These are phyloP conservation scores for Papiliotrema nemorosa DNA, from an alignment of 1,284 basidiomycete genomes.

Conservation along the genomic window DNA sequence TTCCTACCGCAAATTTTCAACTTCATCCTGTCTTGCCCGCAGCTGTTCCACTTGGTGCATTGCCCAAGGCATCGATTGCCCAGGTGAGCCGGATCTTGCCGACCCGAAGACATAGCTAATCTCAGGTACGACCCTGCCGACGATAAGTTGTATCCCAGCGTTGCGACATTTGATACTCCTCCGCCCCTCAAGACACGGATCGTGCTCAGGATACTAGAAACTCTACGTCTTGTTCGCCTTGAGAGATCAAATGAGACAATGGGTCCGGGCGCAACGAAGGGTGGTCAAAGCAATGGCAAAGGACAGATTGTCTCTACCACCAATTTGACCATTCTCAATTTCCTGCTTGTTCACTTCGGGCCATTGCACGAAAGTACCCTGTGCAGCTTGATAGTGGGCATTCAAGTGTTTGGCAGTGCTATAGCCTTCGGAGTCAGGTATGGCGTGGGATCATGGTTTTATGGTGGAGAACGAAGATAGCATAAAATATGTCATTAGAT, in stretches of 20 bases:
- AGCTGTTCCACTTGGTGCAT: conserved; percentile 87
- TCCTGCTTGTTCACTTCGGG: conserved; percentile 70
- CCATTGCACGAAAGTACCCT: conserved; percentile 76
- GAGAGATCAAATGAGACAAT: conserved; percentile 51
- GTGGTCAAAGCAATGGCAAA: background rate
- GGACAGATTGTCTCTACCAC: conserved; percentile 61
- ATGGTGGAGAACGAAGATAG: conserved; percentile 79
- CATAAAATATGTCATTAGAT: conserved; percentile 3
- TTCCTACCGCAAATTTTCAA: conserved; percentile 99
- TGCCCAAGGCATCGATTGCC: conserved; percentile 94
- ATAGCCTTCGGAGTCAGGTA: conserved; percentile 81
- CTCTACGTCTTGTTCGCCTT: conserved; percentile 65
- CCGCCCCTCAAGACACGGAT: conserved; percentile 55
- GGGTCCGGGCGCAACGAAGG: background rate
- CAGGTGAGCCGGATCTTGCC: conserved; percentile 54
- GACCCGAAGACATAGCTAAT: background rate
- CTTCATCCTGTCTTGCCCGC: conserved; percentile 89
- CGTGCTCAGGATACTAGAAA: conserved; percentile 59
- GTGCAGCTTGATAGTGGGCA: conserved; percentile 64
- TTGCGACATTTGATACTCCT: conserved; percentile 58
- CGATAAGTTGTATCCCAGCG: conserved; percentile 70
- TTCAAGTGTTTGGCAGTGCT: conserved; percentile 71
- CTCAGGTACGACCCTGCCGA: conserved; percentile 67
- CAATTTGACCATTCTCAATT: conserved; percentile 85
- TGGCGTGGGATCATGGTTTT: conserved; percentile 77